Evolutionary conservation across 106 monocot genomes (phyloP).

Genomic region (Acanthochlamys bracteata): DNA sequence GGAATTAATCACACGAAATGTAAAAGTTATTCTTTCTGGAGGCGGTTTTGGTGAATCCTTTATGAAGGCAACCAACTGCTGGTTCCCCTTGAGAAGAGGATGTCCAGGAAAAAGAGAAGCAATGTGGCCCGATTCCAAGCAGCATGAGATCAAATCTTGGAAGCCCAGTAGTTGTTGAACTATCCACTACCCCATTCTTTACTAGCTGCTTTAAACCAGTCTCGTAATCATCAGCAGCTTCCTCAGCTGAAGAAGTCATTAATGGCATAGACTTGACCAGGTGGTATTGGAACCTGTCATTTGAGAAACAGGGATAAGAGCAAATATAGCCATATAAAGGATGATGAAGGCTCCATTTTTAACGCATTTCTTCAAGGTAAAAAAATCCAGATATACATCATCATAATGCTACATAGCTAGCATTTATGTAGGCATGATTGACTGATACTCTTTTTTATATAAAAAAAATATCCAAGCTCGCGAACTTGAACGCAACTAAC

Average conservation of each 20-base stretch:
- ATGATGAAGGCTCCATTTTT: no score
- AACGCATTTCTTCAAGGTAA: no score
- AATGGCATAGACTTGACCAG: conserved; percentile 18
- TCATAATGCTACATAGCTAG: no score
- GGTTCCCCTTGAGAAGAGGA: conserved; percentile 8
- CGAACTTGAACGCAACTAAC: no score
- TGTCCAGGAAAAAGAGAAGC: conserved; percentile 20
- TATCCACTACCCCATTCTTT: conserved; percentile 3
- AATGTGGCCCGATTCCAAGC: conserved; percentile 15
- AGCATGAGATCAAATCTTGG: conserved; percentile 22
- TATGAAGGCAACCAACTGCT: conserved; percentile 9
- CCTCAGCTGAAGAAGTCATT: conserved; percentile 19
- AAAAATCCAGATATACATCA: no score
- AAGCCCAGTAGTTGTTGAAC: conserved; percentile 9
- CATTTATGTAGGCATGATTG: no score
- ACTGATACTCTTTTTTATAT: no score
- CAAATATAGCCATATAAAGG: neutral
- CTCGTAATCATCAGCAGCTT: conserved; percentile 20
- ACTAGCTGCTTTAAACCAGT: conserved; percentile 12
- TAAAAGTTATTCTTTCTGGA: conserved; percentile 15
- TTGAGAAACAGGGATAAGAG: neutral
- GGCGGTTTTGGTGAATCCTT: conserved; percentile 16
- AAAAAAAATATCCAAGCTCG: no score
- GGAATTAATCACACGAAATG: conserved; percentile 18
- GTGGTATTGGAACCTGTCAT: conserved; percentile 13